phyloP scores from a whole-genome alignment of 1,284 basidiomycete genomes.

The Erythrobasidium hasegawianum region DNA sequence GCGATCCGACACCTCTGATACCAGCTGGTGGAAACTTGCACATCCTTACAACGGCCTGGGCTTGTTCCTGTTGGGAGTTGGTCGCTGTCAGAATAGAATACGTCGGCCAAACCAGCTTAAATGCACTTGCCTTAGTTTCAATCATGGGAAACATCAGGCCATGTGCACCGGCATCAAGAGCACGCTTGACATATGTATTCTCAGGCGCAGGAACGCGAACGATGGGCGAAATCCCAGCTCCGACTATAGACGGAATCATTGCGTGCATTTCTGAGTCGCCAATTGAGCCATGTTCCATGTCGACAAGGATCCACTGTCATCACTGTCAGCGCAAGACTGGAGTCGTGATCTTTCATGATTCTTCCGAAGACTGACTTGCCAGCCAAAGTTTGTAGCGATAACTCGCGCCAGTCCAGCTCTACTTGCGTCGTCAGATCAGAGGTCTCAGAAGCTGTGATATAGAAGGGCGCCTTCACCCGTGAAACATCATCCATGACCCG shows the following conservation, averaged over 20 bases:
- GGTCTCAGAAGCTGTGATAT: not conserved
- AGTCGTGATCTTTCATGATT: no score
- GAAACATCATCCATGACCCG: constrained; percentile 33
- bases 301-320: constrained; percentile 32
- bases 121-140: constrained; percentile 41
- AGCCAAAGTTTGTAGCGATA: constrained; percentile 19
- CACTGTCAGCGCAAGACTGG: no score
- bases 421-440: not conserved
- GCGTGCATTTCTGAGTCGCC: constrained; percentile 45
- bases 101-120: not conserved
- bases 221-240: constrained; percentile 47
- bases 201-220: constrained; percentile 48
- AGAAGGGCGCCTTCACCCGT: constrained; percentile 20
- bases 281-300: constrained; percentile 43
- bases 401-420: constrained; percentile 29
- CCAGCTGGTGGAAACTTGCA: constrained; percentile 33
- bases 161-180: constrained; percentile 49
- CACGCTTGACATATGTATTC: constrained; percentile 49
- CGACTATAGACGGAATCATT: constrained; percentile 42
- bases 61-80: constrained; percentile 27
- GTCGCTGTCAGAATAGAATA: no score
- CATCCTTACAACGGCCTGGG: constrained; percentile 30
- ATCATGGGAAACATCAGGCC: constrained; percentile 48
- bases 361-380: no score
- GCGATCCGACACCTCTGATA: constrained; percentile 46